Conservation (phyloP, 345 rosid species). For the Boechera divaricarpa region DNA sequence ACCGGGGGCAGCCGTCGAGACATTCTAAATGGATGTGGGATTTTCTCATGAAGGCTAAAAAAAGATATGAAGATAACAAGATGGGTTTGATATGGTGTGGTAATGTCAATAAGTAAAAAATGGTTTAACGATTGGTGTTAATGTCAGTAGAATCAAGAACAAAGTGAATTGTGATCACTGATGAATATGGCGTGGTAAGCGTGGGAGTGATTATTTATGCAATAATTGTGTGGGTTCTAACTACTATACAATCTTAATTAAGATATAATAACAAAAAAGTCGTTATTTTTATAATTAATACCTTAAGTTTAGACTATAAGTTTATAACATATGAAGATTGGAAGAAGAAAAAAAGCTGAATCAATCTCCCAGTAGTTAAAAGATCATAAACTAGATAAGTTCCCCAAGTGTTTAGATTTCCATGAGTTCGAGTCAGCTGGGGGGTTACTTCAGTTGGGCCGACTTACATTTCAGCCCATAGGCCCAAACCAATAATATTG, state of each 20-base stretch:
- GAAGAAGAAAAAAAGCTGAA: too few relatives aligned
- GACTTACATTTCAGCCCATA: background rate
- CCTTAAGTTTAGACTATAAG: too few relatives aligned
- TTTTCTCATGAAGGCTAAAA: background rate
- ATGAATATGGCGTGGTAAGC: background rate
- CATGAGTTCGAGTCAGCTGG: too few relatives aligned
- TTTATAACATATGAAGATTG: too few relatives aligned
- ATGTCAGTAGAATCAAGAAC: conserved; percentile 16
- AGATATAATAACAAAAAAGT: too few relatives aligned
- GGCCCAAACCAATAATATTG: background rate
- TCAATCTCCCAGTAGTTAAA: too few relatives aligned
- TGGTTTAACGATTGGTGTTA: background rate
- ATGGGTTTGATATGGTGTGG: conserved; percentile 27
- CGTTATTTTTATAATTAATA: too few relatives aligned
- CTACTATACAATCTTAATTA: too few relatives aligned
- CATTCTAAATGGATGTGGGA: conserved; percentile 37
- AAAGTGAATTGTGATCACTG: background rate
- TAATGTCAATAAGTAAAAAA: conserved; percentile 8
- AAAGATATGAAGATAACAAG: background rate
- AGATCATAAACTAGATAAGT: too few relatives aligned
- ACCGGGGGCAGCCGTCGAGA: conserved; percentile 52
- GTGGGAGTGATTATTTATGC: conserved; percentile 12
- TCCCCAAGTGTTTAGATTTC: too few relatives aligned
- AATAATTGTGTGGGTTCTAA: conserved; percentile 15
- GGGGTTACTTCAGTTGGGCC: background rate